These are phyloP conservation scores for Pilaira anomala DNA, from an alignment of 192 early-diverging fungal species.

Conservation along the genomic window DNA sequence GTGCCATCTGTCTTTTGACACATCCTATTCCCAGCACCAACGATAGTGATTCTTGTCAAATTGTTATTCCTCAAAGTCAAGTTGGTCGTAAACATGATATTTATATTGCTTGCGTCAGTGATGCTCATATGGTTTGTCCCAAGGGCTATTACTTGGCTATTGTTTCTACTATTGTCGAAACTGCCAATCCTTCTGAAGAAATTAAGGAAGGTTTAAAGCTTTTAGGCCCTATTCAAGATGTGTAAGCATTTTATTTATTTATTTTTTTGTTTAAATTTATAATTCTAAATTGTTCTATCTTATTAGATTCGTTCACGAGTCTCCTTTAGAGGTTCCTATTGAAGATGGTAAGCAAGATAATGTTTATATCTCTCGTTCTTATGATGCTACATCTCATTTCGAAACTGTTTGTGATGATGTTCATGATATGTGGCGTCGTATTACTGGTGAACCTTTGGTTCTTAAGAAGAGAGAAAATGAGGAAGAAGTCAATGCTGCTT, in stretches of 20 bases:
- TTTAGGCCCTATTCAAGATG: constrained; percentile 86
- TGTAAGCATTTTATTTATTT: constrained; percentile 41
- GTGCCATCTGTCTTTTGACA: constrained; percentile 92
- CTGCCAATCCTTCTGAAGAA: constrained; percentile 84
- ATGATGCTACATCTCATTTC: constrained; percentile 99
- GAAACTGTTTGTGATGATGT: constrained; percentile 97
- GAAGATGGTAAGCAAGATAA: constrained; percentile 79
- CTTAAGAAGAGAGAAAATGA: constrained; percentile 43
- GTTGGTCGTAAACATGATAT: constrained; percentile 92
- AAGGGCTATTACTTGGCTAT: constrained; percentile 88
- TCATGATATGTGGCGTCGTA: constrained; percentile 84
- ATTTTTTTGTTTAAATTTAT: neutral
- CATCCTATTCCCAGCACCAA: constrained; percentile 89
- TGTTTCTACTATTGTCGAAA: constrained; percentile 96
- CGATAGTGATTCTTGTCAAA: constrained; percentile 84
- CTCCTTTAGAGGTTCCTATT: constrained; percentile 82
- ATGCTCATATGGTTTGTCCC: constrained; percentile 86
- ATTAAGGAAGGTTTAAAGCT: constrained; percentile 84
- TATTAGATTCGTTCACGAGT: constrained; percentile 69
- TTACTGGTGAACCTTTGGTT: constrained; percentile 70
- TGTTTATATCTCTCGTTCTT: constrained; percentile 91
- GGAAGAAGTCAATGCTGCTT: neutral
- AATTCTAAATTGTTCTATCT: neutral
- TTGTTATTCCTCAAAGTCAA: constrained; percentile 98
- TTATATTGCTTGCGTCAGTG: constrained; percentile 90